Percentiles rank a stretch among this genome's conserved stretches.
These are phyloP conservation scores for Eimeria maxima DNA, from an alignment of 169 alveolate species.

Conservation along the genomic window DNA sequence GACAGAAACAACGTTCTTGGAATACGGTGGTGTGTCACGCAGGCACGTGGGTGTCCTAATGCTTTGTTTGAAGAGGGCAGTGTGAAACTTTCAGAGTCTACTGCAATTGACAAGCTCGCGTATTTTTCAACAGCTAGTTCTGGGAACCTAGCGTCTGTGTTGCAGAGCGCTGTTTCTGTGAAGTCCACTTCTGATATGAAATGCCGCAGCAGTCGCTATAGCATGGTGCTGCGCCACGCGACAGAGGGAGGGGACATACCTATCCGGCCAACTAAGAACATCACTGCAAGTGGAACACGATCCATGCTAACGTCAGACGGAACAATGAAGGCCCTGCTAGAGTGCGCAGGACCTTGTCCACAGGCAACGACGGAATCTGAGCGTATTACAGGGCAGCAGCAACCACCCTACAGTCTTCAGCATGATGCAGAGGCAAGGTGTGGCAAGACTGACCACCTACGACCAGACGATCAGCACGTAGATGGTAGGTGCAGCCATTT, in stretches of 20 bases:
- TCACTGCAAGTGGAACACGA: neutral
- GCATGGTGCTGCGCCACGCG: neutral
- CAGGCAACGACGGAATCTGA: neutral
- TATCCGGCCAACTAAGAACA: neutral
- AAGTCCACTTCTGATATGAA: neutral
- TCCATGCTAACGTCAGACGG: neutral
- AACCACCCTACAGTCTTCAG: neutral
- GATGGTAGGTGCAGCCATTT: neutral
- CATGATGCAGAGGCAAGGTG: neutral
- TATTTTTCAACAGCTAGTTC: neutral
- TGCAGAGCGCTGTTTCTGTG: slow-evolving; percentile 34
- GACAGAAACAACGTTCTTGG: neutral
- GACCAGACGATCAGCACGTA: neutral
- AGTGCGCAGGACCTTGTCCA: neutral
- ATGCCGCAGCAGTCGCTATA: neutral
- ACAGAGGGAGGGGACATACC: neutral
- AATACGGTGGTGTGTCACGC: neutral
- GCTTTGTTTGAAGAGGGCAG: neutral
- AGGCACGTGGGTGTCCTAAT: neutral
- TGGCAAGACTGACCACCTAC: neutral
- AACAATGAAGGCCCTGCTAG: neutral
- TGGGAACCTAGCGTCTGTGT: neutral
- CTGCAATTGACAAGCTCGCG: neutral
- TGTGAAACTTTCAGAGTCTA: neutral
- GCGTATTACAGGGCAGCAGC: neutral